These are phyloP conservation scores for Macrocybe gigantea DNA, from an alignment of 768 basidiomycete species.

Conservation along the genomic window DNA sequence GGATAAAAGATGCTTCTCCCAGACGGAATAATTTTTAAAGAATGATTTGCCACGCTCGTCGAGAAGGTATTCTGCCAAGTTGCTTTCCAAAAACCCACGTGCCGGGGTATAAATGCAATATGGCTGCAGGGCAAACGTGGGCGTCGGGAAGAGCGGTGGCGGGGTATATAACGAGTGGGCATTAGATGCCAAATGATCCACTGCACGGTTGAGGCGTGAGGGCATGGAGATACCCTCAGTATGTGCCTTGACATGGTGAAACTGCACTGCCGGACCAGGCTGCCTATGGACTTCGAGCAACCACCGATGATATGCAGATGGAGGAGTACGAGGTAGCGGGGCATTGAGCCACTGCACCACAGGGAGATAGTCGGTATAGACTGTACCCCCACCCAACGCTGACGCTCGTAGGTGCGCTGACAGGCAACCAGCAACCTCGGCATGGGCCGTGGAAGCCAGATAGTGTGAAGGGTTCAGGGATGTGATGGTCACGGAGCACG, in stretches of 20 bases:
- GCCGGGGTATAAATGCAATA: not conserved
- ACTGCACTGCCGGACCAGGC: not conserved
- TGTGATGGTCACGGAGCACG: not conserved
- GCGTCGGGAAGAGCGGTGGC: not conserved
- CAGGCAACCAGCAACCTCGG: not conserved
- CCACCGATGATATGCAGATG: not conserved
- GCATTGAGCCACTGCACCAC: not conserved
- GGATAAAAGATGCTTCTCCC: too few species aligned
- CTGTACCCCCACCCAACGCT: not conserved
- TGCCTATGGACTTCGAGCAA: not conserved
- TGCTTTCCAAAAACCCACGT: not conserved
- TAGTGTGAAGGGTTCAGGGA: not conserved
- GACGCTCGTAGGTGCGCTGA: not conserved
- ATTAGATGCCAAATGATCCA: not conserved
- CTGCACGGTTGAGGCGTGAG: not conserved
- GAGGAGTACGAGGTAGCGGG: not conserved
- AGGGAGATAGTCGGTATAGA: not conserved
- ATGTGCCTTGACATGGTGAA: not conserved
- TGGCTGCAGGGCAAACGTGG: not conserved
- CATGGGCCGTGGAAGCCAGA: not conserved
- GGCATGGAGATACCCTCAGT: not conserved
- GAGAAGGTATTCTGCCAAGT: not conserved
- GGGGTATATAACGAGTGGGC: not conserved
- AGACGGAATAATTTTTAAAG: too few species aligned
- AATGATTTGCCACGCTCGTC: too few species aligned